These are phyloP conservation scores for Monilinia laxa DNA, from an alignment of 2,329 filamentous ascomycete genomes.

Conservation along the genomic window DNA sequence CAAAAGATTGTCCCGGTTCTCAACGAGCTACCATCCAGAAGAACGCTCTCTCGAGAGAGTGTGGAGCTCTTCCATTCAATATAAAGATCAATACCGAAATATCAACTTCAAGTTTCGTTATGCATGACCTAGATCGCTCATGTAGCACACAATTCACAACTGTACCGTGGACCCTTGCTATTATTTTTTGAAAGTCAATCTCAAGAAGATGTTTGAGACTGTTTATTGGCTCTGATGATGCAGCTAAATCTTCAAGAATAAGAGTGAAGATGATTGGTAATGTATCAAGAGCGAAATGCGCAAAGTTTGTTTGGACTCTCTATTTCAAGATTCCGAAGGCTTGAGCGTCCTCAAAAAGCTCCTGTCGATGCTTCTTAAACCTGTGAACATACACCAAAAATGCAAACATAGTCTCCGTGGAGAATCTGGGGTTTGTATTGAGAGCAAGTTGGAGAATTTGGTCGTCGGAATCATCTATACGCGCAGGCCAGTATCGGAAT, in stretches of 20 bases:
- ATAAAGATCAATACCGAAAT: not conserved
- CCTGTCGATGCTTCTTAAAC: no score
- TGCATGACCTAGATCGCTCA: no score
- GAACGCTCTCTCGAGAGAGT: not conserved
- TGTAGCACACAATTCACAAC: no score
- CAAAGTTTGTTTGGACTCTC: not conserved
- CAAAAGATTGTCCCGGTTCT: no score
- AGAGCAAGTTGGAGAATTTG: not conserved
- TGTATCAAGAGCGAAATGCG: not conserved
- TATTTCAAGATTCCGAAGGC: not conserved
- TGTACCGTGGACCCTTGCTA: no score
- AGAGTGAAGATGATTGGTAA: not conserved
- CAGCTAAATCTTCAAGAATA: not conserved
- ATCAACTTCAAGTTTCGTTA: not conserved
- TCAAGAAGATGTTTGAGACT: not conserved
- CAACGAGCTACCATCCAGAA: no score
- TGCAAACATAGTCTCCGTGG: not conserved
- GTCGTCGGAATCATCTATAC: no score
- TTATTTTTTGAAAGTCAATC: not conserved
- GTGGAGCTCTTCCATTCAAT: fast-evolving
- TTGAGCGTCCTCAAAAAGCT: not conserved
- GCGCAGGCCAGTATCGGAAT: not conserved
- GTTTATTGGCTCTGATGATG: fast-evolving
- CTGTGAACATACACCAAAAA: not conserved
- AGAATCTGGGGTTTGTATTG: not conserved